Conservation (phyloP, 139 green algal species). For the Yamagishiella unicocca region DNA sequence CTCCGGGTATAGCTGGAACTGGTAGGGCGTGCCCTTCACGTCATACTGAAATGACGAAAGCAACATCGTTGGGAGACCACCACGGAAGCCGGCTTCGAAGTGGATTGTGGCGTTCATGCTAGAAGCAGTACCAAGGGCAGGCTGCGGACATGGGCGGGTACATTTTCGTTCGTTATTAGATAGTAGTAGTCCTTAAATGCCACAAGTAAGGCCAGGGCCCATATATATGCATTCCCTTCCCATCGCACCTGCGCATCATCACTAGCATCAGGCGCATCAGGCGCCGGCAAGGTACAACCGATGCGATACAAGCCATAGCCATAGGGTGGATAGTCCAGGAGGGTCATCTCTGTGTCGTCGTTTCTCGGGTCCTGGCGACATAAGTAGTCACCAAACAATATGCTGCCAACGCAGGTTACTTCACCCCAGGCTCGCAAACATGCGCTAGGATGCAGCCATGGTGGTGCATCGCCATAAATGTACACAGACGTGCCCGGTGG, state of each 20-base stretch:
- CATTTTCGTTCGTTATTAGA: too few species aligned
- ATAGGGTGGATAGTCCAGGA: background rate
- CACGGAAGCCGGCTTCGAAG: constrained; percentile 53
- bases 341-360: background rate
- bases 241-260: too few species aligned
- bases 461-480: constrained; percentile 18
- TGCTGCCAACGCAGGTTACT: background rate
- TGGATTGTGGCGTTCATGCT: constrained; percentile 45
- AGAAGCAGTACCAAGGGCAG: constrained; percentile 41
- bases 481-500: background rate
- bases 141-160: background rate
- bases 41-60: constrained; percentile 19
- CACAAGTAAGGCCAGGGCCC: too few species aligned
- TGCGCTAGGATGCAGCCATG: too few species aligned
- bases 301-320: background rate
- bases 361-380: constrained; percentile 5
- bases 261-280: too few species aligned
- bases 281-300: background rate
- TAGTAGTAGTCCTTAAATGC: too few species aligned
- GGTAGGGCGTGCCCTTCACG: constrained; percentile 43
- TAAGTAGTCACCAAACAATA: constrained; percentile 35
- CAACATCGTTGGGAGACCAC: background rate
- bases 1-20: constrained; percentile 59
- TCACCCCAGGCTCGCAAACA: too few species aligned
- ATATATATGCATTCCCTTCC: too few species aligned